Conservation (phyloP, 192 early-diverging fungal genomes). For the Obelidium mucronatum region DNA sequence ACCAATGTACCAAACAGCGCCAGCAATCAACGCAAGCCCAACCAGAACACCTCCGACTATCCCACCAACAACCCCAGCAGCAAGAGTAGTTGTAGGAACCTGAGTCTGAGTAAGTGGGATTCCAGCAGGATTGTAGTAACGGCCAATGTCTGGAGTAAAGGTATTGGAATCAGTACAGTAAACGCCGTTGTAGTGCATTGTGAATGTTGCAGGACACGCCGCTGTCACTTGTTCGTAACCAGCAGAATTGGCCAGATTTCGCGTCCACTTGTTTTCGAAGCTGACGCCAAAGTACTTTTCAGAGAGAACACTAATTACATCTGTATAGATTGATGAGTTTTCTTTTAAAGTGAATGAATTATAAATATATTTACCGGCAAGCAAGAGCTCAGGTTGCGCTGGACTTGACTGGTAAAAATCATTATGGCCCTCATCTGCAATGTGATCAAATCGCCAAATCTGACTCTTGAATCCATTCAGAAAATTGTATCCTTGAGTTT, state of each 20-base stretch:
- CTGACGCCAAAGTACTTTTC: background rate
- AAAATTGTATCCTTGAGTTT: slow-evolving; percentile 12
- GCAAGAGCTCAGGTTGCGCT: slow-evolving; percentile 12
- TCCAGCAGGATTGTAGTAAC: background rate
- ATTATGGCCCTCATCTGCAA: background rate
- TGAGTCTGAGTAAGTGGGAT: background rate
- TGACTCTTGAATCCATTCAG: background rate
- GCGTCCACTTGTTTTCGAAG: background rate
- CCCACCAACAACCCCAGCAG: slow-evolving; percentile 1
- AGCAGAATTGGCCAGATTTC: slow-evolving; percentile 13
- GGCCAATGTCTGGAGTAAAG: slow-evolving; percentile 2
- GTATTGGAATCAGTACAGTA: background rate
- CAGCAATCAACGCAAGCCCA: background rate
- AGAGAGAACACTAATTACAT: background rate
- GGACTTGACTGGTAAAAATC: slow-evolving; percentile 15
- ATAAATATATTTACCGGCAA: no score
- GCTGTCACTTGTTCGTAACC: background rate
- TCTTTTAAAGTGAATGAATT: no score
- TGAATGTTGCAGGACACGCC: background rate
- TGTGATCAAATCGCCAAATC: slow-evolving; percentile 7
- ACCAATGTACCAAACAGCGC: background rate
- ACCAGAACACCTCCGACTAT: slow-evolving; percentile 9
- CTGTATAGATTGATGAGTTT: no score
- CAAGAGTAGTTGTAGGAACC: background rate
- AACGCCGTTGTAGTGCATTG: background rate